phyloP scores from a whole-genome alignment of 768 basidiomycete species.

The Pleurotus pulmonarius region DNA sequence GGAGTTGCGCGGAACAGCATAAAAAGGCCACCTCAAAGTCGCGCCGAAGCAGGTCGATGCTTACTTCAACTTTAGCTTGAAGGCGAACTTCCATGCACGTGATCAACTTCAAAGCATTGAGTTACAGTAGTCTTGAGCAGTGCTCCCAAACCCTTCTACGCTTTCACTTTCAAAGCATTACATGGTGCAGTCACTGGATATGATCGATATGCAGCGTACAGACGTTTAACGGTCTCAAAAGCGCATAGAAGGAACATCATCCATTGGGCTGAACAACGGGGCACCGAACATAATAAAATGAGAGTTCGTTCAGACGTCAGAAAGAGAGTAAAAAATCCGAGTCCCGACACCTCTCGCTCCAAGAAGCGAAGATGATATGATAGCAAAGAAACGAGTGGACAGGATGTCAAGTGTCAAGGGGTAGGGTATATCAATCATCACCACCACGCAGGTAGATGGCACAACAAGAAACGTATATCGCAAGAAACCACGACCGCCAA shows the following conservation, averaged over 20 bases:
- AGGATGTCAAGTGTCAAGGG: neutral
- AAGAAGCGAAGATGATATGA: neutral
- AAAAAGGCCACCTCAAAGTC: neutral
- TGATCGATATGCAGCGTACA: slow-evolving; percentile 5
- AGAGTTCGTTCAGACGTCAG: neutral
- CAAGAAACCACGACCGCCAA: neutral
- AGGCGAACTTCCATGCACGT: too few relatives aligned
- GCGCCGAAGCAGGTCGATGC: too few relatives aligned
- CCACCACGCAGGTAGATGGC: too few relatives aligned
- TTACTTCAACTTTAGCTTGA: too few relatives aligned
- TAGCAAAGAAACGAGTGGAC: neutral
- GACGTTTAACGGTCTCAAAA: neutral
- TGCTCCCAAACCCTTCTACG: too few relatives aligned
- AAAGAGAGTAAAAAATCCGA: neutral
- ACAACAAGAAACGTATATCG: slow-evolving; percentile 1
- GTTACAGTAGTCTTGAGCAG: too few relatives aligned
- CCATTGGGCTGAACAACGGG: neutral
- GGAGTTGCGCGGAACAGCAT: slow-evolving; percentile 20
- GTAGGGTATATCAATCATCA: neutral
- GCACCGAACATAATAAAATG: neutral
- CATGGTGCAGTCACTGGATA: neutral
- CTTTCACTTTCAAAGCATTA: too few relatives aligned
- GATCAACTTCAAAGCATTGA: too few relatives aligned
- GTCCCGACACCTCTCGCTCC: neutral
- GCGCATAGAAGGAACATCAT: neutral